Evolutionary conservation across 176 grass and related monocot genomes (phyloP).

Genomic region (Oryza meyeriana): DNA sequence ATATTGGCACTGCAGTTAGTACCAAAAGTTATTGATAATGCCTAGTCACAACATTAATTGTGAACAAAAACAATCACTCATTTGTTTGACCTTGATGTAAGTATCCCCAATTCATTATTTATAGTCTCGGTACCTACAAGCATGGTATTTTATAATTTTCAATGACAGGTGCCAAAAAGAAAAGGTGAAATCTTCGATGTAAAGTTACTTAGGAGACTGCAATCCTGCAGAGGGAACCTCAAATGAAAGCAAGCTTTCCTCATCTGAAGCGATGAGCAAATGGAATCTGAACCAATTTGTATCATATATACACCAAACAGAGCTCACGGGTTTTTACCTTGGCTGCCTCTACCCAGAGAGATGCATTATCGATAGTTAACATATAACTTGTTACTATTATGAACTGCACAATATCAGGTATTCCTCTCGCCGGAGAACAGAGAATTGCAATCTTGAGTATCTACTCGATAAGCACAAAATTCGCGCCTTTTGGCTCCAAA

Average conservation of each 20-base stretch:
- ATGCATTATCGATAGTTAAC: neutral
- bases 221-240: slow-evolving; percentile 16
- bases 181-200: neutral
- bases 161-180: neutral
- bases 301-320: slow-evolving; percentile 3
- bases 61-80: neutral
- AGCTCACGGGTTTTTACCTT: neutral
- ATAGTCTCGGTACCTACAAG: neutral
- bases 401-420: neutral
- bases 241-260: neutral
- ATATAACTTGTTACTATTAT: neutral
- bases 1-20: neutral
- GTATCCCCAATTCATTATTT: neutral
- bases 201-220: neutral
- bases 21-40: neutral
- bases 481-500: neutral
- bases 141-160: neutral
- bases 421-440: neutral
- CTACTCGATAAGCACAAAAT: neutral
- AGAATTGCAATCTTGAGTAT: neutral
- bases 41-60: neutral
- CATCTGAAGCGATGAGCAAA: slow-evolving; percentile 18
- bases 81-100: neutral
- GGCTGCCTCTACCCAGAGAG: neutral
- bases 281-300: slow-evolving; percentile 4